Conservation (phyloP, 2,329 filamentous ascomycete genomes). For the Chrysoporthe deuterocubensis region DNA sequence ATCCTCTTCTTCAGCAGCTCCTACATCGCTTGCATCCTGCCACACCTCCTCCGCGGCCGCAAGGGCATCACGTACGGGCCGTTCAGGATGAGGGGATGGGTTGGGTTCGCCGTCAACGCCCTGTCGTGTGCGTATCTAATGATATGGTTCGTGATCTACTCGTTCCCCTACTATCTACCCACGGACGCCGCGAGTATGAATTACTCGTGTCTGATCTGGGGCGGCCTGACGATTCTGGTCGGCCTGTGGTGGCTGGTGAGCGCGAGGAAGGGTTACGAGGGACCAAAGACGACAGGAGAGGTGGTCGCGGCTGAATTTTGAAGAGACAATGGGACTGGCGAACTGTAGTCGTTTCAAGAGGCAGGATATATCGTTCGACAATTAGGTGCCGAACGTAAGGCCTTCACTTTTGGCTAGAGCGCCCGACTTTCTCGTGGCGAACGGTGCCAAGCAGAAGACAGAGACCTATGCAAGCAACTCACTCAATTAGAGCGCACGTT, state of each 20-base stretch:
- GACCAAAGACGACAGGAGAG: slow-evolving; percentile 29
- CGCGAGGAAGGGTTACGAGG: slow-evolving; percentile 31
- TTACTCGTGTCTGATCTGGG: slow-evolving; percentile 50
- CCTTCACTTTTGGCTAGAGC: too few species aligned
- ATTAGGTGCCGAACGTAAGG: too few species aligned
- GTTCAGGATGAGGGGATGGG: slow-evolving; percentile 52
- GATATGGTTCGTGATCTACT: slow-evolving; percentile 64
- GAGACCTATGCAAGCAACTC: too few species aligned
- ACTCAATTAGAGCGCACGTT: too few species aligned
- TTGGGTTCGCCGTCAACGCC: slow-evolving; percentile 52
- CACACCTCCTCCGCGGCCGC: slow-evolving; percentile 53
- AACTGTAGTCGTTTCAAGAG: too few species aligned
- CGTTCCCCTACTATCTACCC: slow-evolving; percentile 54
- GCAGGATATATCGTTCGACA: too few species aligned
- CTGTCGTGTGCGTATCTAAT: slow-evolving; percentile 58
- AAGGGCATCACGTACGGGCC: slow-evolving; percentile 55
- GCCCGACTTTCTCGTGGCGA: too few species aligned
- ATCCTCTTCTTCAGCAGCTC: slow-evolving; percentile 50
- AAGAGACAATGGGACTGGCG: not conserved
- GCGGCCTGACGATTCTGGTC: slow-evolving; percentile 45
- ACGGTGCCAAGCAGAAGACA: too few species aligned
- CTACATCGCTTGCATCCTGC: slow-evolving; percentile 67
- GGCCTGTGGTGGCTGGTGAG: slow-evolving; percentile 47
- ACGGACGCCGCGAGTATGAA: slow-evolving; percentile 52
- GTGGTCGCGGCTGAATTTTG: slow-evolving; percentile 15